A percentile compares a stretch with the other conserved stretches of the same genome.
phyloP scores from a whole-genome alignment of 495 filamentous ascomycete genomes.

The Podospora anserina region DNA sequence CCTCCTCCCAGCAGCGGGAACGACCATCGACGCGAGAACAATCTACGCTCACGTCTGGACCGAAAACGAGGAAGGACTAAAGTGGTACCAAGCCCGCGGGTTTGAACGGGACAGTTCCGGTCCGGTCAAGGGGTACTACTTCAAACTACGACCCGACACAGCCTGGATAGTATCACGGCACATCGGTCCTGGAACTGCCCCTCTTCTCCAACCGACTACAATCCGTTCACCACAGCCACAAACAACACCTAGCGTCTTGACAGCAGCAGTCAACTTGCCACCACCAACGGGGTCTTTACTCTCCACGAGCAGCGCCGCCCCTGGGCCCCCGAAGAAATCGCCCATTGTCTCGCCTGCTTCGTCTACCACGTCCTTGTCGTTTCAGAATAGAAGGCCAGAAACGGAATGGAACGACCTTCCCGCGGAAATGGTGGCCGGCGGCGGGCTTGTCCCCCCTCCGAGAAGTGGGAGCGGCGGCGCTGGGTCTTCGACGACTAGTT shows the following conservation, averaged over 20 bases:
- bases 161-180: slow-evolving; percentile 67
- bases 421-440: slow-evolving; percentile 43
- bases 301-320: slow-evolving; percentile 1
- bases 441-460: slow-evolving; percentile 10
- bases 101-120: slow-evolving; percentile 55
- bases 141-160: slow-evolving; percentile 72
- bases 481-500: slow-evolving; percentile 41
- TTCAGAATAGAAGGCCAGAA: slow-evolving; percentile 49
- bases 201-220: slow-evolving; percentile 1
- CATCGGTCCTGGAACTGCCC: slow-evolving; percentile 23
- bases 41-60: slow-evolving; percentile 93
- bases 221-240: neutral
- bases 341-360: slow-evolving; percentile 17
- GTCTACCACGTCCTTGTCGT: slow-evolving; percentile 40
- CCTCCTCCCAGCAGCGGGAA: slow-evolving; percentile 32
- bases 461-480: slow-evolving; percentile 7
- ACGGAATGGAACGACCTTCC: slow-evolving; percentile 59
- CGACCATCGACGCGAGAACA: slow-evolving; percentile 49
- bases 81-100: slow-evolving; percentile 82
- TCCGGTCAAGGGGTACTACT: slow-evolving; percentile 75
- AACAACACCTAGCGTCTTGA: slow-evolving; percentile 3
- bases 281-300: slow-evolving; percentile 7
- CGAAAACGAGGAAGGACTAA: slow-evolving; percentile 76
- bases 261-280: slow-evolving; percentile 16
- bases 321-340: neutral